A percentile compares a stretch with the other conserved stretches of the same genome.
Evolutionary conservation across 106 monocot genomes (phyloP).

Genomic region (Dendrobium officinale): DNA sequence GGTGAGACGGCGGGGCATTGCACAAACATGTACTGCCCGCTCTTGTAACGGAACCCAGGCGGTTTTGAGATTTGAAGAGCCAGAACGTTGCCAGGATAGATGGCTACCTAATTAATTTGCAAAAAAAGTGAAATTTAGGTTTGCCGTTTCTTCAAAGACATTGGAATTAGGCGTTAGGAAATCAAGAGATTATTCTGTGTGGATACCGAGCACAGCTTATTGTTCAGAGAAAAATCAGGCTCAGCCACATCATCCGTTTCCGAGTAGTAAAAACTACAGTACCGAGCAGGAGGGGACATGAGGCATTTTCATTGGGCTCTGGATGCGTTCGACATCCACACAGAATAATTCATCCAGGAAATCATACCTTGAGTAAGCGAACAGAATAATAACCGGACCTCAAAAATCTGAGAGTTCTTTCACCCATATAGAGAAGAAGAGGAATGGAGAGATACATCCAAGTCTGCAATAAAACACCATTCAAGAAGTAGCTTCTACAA

Average conservation of each 20-base stretch:
- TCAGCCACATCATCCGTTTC: too few relatives aligned
- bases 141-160: neutral
- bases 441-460: constrained; percentile 91
- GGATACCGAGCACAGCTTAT: too few relatives aligned
- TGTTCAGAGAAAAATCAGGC: too few relatives aligned
- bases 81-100: constrained; percentile 90
- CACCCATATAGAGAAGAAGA: constrained; percentile 65
- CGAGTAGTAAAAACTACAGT: too few relatives aligned
- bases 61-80: constrained; percentile 87
- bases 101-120: constrained; percentile 56
- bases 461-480: constrained; percentile 37
- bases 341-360: too few relatives aligned
- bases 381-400: constrained; percentile 76
- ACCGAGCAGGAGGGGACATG: too few relatives aligned
- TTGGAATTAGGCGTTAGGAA: neutral
- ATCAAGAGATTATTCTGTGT: too few relatives aligned
- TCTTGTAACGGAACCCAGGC: constrained; percentile 72
- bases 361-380: constrained; percentile 62
- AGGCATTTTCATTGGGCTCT: too few relatives aligned
- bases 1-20: constrained; percentile 82
- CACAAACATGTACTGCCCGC: constrained; percentile 93
- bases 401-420: constrained; percentile 61
- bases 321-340: too few relatives aligned
- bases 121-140: neutral
- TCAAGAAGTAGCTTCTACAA: neutral